A percentile compares a stretch with the other conserved stretches of the same genome.
phyloP scores from a whole-genome alignment of 208 protist species.

The Trypanosoma avium region DNA sequence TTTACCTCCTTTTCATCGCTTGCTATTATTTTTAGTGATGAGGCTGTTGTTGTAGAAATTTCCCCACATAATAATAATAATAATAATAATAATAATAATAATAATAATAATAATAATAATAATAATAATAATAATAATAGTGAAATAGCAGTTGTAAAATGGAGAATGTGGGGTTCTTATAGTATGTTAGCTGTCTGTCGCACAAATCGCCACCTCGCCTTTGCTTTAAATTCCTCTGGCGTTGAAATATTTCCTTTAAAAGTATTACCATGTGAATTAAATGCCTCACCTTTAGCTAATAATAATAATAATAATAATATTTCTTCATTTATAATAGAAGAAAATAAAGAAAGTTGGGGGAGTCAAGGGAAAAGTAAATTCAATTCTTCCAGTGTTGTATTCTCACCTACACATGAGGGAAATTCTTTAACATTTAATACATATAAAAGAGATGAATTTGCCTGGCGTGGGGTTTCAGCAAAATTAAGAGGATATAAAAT shows the following conservation, averaged over 20 bases:
- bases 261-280: background rate
- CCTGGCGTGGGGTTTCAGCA: slow-evolving; percentile 50
- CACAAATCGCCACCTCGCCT: slow-evolving; percentile 61
- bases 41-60: slow-evolving; percentile 24
- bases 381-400: slow-evolving; percentile 1
- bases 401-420: slow-evolving; percentile 15
- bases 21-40: slow-evolving; percentile 25
- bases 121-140: too few relatives aligned
- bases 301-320: too few relatives aligned
- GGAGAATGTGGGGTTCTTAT: slow-evolving; percentile 68
- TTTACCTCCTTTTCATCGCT: slow-evolving; percentile 16
- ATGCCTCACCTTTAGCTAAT: too few relatives aligned
- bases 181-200: slow-evolving; percentile 61
- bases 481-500: slow-evolving; percentile 55
- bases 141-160: slow-evolving; percentile 56
- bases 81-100: too few relatives aligned
- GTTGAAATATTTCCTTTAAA: slow-evolving; percentile 68
- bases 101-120: too few relatives aligned
- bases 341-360: too few relatives aligned
- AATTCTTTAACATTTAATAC: slow-evolving; percentile 21
- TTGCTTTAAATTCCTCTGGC: slow-evolving; percentile 44
- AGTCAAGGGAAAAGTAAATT: too few relatives aligned
- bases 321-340: too few relatives aligned
- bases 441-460: slow-evolving; percentile 34
- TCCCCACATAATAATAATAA: slow-evolving; percentile 18